These are phyloP conservation scores for Asterochloris erici DNA, from an alignment of 139 green algal genomes.

Conservation along the genomic window DNA sequence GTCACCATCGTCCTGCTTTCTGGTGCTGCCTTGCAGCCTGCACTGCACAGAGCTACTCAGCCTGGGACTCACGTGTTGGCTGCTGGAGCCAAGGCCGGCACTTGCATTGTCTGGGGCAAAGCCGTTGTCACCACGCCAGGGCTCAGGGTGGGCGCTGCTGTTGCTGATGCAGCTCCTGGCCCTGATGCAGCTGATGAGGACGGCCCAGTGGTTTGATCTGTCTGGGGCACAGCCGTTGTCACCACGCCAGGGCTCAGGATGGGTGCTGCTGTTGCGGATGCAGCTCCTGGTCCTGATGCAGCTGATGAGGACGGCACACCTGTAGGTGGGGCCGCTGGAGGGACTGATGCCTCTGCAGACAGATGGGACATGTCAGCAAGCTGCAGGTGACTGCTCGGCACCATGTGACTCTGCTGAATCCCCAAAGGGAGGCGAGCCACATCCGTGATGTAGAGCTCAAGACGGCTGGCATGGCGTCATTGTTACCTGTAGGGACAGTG, in stretches of 20 bases:
- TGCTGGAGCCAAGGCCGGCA: not conserved
- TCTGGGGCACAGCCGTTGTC: not conserved
- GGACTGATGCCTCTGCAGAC: no score
- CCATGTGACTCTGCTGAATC: no score
- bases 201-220: not conserved
- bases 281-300: not conserved
- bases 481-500: no score
- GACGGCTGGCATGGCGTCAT: no score
- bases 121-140: not conserved
- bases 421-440: no score
- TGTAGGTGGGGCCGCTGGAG: not conserved
- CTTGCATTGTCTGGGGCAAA: not conserved
- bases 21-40: no score
- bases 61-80: no score
- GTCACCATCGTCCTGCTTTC: no score
- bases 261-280: not conserved
- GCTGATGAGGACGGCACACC: not conserved
- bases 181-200: not conserved
- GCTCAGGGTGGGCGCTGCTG: not conserved
- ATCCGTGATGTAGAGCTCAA: no score
- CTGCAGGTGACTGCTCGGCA: no score
- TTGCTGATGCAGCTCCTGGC: not conserved
- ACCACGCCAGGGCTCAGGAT: not conserved
- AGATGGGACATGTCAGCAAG: no score
- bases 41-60: no score